Percentiles rank a stretch among this genome's conserved stretches.
phyloP scores from a whole-genome alignment of 2,329 filamentous ascomycete species.

The Fusarium sp. region DNA sequence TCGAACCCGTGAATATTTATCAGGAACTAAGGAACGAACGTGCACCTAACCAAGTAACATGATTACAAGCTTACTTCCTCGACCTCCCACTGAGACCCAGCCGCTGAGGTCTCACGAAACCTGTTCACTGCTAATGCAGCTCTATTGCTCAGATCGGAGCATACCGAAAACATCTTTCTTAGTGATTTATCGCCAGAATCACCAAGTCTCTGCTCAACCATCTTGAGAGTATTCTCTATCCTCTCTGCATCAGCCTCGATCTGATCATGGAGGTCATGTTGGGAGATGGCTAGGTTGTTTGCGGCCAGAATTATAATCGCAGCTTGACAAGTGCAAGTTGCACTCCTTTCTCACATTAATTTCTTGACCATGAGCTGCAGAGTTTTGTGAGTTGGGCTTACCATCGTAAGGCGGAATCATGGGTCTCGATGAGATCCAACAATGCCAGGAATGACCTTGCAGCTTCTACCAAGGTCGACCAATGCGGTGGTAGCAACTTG shows the following conservation, averaged over 20 bases:
- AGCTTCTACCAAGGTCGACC: constrained; percentile 10
- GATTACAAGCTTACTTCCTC: background rate
- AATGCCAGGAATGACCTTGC: constrained; percentile 11
- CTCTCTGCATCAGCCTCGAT: background rate
- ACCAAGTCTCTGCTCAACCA: background rate
- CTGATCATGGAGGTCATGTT: constrained; percentile 2
- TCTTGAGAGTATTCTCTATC: background rate
- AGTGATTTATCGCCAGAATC: background rate
- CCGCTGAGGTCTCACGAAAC: background rate
- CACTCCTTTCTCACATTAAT: constrained; percentile 6
- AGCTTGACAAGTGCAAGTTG: background rate
- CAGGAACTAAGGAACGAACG: background rate
- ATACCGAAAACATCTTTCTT: background rate
- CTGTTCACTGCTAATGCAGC: background rate
- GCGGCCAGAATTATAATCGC: constrained; percentile 9
- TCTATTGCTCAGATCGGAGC: background rate
- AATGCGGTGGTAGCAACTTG: constrained; percentile 5
- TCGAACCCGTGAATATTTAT: background rate
- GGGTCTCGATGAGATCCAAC: background rate
- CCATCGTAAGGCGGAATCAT: constrained; percentile 13
- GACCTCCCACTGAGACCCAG: background rate
- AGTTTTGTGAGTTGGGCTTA: background rate
- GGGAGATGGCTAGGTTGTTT: constrained; percentile 4
- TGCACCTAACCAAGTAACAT: background rate
- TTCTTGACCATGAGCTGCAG: background rate